Evolutionary conservation across 441 rosid genomes (phyloP).

Genomic region (Populus trichocarpa): DNA sequence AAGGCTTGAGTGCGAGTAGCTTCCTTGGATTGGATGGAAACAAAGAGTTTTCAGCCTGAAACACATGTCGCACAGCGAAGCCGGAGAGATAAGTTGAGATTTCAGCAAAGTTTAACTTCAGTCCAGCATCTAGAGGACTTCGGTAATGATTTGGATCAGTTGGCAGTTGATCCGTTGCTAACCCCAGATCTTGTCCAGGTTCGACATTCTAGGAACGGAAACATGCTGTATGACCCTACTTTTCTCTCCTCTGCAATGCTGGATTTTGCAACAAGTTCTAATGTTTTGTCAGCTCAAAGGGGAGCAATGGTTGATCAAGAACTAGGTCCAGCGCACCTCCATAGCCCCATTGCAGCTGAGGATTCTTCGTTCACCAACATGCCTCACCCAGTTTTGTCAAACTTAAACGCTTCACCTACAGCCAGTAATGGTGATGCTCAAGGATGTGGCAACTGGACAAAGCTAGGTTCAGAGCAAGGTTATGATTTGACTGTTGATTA

Average conservation of each 20-base stretch:
- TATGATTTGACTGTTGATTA: constrained; percentile 44
- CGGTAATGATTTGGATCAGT: constrained; percentile 25
- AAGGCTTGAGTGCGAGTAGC: not conserved
- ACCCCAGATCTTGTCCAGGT: constrained; percentile 33
- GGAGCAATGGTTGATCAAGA: constrained; percentile 28
- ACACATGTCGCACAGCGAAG: constrained; percentile 51
- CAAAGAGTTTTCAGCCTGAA: constrained; percentile 31
- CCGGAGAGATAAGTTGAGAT: constrained; percentile 47
- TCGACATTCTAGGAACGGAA: constrained; percentile 21
- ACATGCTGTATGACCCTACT: constrained; percentile 20
- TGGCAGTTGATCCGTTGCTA: constrained; percentile 17
- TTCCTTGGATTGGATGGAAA: constrained; percentile 27
- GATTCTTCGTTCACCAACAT: constrained; percentile 20
- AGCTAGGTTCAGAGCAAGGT: constrained; percentile 26
- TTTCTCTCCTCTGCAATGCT: constrained; percentile 20
- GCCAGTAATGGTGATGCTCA: constrained; percentile 20
- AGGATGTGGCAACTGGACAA: constrained; percentile 30
- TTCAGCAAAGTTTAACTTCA: constrained; percentile 25
- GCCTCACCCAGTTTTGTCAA: constrained; percentile 20
- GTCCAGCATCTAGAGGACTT: constrained; percentile 23
- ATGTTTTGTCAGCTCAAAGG: constrained; percentile 18
- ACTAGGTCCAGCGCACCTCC: constrained; percentile 2
- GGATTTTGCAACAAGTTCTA: constrained; percentile 21
- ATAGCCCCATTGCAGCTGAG: constrained; percentile 8
- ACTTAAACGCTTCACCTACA: constrained; percentile 15